Percentiles rank a stretch among this genome's conserved stretches.
Conservation (phyloP, 805 yeast species). For the Saccharomyces paradoxus region DNA sequence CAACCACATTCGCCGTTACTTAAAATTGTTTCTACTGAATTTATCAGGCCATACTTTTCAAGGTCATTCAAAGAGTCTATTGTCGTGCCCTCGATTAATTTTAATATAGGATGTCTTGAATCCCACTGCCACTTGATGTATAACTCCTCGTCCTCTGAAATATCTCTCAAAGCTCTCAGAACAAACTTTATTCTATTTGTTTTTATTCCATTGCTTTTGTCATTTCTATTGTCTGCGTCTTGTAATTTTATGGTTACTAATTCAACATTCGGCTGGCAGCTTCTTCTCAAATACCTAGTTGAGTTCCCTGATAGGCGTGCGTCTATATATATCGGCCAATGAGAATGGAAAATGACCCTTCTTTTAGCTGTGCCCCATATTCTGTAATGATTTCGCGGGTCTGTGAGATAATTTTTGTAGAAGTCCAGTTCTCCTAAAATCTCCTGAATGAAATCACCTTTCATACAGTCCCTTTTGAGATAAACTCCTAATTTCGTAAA, state of each 20-base stretch:
- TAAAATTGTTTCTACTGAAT: constrained; percentile 54
- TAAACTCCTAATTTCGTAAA: constrained; percentile 62
- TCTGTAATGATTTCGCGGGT: constrained; percentile 68
- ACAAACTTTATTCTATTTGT: constrained; percentile 40
- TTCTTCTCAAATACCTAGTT: constrained; percentile 63
- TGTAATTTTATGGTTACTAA: constrained; percentile 40
- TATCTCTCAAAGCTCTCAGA: constrained; percentile 47
- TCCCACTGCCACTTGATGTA: constrained; percentile 90
- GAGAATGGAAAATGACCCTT: constrained; percentile 47
- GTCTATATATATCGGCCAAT: constrained; percentile 62
- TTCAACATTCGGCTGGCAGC: constrained; percentile 71
- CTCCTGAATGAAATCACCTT: constrained; percentile 49
- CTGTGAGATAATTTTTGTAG: constrained; percentile 51
- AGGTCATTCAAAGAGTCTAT: constrained; percentile 51
- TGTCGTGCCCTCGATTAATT: constrained; percentile 37
- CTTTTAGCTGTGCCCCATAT: constrained; percentile 63
- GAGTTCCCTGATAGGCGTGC: constrained; percentile 79
- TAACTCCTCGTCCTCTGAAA: constrained; percentile 61
- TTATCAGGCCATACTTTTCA: constrained; percentile 46
- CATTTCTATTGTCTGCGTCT: constrained; percentile 18
- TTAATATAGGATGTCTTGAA: constrained; percentile 57
- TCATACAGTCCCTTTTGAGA: constrained; percentile 33
- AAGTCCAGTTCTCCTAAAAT: constrained; percentile 66
- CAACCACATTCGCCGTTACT: constrained; percentile 55
- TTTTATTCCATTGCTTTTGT: neutral